A percentile compares a stretch with the other conserved stretches of the same genome.
Evolutionary conservation across 164 flowering plant species (phyloP).

Genomic region (Chloranthus sessilifolius): DNA sequence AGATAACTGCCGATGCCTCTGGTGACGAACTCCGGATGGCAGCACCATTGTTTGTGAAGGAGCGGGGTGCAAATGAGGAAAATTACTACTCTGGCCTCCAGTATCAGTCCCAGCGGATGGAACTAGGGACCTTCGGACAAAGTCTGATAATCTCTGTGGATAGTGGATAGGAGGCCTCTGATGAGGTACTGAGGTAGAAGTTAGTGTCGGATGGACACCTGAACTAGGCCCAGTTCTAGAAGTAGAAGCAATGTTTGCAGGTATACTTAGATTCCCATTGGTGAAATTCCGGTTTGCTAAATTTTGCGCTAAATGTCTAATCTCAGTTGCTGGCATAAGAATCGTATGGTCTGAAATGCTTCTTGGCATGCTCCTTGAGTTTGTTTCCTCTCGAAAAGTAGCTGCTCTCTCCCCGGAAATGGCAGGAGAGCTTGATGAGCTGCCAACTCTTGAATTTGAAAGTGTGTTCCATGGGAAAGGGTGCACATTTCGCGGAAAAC

Average conservation of each 20-base stretch:
- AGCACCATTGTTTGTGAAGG: constrained; percentile 33
- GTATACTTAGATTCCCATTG: constrained; percentile 24
- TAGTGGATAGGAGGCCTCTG: constrained; percentile 29
- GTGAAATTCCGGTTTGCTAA: constrained; percentile 31
- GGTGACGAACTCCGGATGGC: constrained; percentile 41
- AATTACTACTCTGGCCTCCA: constrained; percentile 33
- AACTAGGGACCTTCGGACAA: constrained; percentile 48
- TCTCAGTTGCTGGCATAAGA: constrained; percentile 37
- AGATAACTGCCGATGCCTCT: constrained; percentile 32
- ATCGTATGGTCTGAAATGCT: constrained; percentile 49
- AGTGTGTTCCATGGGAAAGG: constrained; percentile 37
- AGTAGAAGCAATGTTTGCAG: constrained; percentile 46
- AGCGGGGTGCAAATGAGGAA: constrained; percentile 23
- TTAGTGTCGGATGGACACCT: constrained; percentile 31
- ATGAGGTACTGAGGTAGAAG: constrained; percentile 36
- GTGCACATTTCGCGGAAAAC: constrained; percentile 25
- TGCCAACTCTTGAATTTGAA: constrained; percentile 36
- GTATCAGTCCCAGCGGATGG: constrained; percentile 36
- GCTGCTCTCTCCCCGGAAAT: constrained; percentile 27
- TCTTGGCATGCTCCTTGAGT: constrained; percentile 35
- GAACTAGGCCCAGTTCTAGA: constrained; percentile 43
- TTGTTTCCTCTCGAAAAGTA: constrained; percentile 27
- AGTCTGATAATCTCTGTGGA: constrained; percentile 55
- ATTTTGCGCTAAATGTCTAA: constrained; percentile 32
- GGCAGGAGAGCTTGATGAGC: constrained; percentile 27